phyloP scores from a whole-genome alignment of 768 basidiomycete species.

The Lactarius hengduanensis region DNA sequence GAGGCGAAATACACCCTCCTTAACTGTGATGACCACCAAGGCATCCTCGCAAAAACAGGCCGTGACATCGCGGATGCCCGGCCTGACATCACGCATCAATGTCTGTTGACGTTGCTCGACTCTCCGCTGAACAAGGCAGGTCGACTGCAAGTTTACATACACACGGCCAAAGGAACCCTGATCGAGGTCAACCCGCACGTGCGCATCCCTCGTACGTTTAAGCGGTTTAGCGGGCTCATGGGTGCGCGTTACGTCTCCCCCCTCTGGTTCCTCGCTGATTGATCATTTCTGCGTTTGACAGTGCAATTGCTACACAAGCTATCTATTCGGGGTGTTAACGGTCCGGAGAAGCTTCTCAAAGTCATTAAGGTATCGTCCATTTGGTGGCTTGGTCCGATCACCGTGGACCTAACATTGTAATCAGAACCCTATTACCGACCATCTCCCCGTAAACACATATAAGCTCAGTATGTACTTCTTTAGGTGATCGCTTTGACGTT shows the following conservation, averaged over 20 bases:
- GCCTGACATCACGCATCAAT: constrained; percentile 99
- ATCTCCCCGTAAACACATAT: constrained; percentile 91
- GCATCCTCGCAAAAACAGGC: constrained; percentile 95
- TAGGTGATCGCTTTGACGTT: neutral
- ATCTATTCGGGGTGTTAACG: constrained; percentile 93
- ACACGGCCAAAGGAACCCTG: constrained; percentile 92
- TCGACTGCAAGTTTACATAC: constrained; percentile 94
- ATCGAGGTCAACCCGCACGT: constrained; percentile 99
- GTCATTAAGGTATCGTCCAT: constrained; percentile 75
- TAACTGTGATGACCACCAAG: constrained; percentile 99
- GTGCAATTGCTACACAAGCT: constrained; percentile 97
- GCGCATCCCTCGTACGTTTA: constrained; percentile 96
- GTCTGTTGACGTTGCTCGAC: constrained; percentile 92
- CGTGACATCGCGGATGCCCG: constrained; percentile 99
- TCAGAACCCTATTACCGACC: constrained; percentile 92
- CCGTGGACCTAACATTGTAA: constrained; percentile 15
- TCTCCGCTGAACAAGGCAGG: constrained; percentile 98
- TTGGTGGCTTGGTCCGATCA: constrained; percentile 5
- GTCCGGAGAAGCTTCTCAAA: constrained; percentile 94
- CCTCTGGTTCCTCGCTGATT: constrained; percentile 3
- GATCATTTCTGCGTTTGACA: constrained; percentile 35
- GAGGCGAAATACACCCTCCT: constrained; percentile 95
- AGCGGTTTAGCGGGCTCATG: constrained; percentile 98
- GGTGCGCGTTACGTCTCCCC: constrained; percentile 47
- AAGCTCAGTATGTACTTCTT: constrained; percentile 76